Base-by-base conservation (phyloP, 2,329 filamentous ascomycete species). In the Daldinia eschscholtzii region DNA sequence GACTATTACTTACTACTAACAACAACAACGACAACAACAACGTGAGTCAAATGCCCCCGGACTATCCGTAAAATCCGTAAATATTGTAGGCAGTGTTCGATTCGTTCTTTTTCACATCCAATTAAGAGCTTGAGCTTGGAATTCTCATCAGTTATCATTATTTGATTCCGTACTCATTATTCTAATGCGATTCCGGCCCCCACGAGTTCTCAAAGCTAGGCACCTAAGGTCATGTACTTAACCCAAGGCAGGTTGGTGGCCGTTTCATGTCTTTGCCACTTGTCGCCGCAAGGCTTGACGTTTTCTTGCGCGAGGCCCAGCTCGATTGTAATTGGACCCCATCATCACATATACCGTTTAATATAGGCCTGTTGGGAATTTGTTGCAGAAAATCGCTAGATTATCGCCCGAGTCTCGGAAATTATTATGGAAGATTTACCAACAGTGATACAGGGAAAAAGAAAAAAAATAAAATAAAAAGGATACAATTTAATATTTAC, bases 181-280 rank as follows among this genome's bases (percentile, higher is more conserved):
- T 48, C 30, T 6, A 10, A 46, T 44, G 9, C 35, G 33, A 9
- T 13, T 57, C 26, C 6, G 3, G 37, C 68, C 68, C 68, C 62
- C 68, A 68, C 6, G 26, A 6, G 1, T 39, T 6, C 57, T 23
- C 1, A n/a, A 26, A 30, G 15, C 41, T 30, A 37, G 44, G 56
- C 42, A 57, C 33, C 6, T 35, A 6, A 33, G 30, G 30, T 33
- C 9, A 33, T 1, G 30, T 33, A 33, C 30, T 33, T 6, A 35
- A 35, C 33, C 33, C 33, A 35, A 35, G 13, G 35, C 23, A 41
- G 23, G 35, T 57, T 39, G 12, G 53, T 55, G 23, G 35, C 39
- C 46, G 68, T 70, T 70, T 70, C 68, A 68, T 59, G 28, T 48
- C 18, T 20, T 65, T 41, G 65, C 65, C 65, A 64, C 68, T 26